Conservation (phyloP, 768 basidiomycete species). For the Boletus sp. region DNA sequence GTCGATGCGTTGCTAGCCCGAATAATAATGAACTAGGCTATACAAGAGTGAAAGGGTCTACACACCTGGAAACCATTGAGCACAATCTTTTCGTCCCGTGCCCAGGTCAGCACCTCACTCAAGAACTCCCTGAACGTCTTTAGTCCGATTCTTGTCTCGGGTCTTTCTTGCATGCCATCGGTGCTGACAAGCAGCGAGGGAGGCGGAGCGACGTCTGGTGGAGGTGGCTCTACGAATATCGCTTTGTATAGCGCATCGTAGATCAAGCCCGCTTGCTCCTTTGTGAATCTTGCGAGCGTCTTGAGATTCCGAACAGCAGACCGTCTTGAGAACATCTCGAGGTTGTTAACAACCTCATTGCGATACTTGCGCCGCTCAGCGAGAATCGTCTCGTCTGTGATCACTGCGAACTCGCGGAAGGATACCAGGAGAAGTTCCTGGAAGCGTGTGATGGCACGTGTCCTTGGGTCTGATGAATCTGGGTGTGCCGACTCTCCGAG, state of each 20-base stretch:
- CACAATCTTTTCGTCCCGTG: conserved; percentile 88
- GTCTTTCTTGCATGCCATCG: conserved; percentile 66
- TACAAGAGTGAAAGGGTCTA: background rate
- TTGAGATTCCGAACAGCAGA: conserved; percentile 86
- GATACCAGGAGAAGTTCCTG: conserved; percentile 96
- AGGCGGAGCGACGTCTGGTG: conserved; percentile 47
- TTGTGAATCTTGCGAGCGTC: conserved; percentile 74
- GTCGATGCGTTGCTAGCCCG: conserved; percentile 75
- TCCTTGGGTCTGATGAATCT: conserved; percentile 78
- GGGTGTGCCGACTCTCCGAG: conserved; percentile 95
- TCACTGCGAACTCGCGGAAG: conserved; percentile 95
- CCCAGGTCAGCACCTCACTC: conserved; percentile 94
- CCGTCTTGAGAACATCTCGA: conserved; percentile 93
- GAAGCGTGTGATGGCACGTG: conserved; percentile 93
- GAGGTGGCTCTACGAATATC: conserved; percentile 74
- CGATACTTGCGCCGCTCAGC: conserved; percentile 84
- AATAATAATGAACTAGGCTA: conserved; percentile 4
- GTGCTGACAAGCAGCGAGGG: conserved; percentile 54
- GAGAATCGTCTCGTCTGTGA: conserved; percentile 92
- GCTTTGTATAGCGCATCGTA: conserved; percentile 91
- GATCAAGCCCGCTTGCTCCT: conserved; percentile 85
- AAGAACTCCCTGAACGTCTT: conserved; percentile 86
- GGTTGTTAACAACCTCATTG: conserved; percentile 85
- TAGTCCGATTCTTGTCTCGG: conserved; percentile 87
- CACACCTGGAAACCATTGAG: conserved; percentile 86